phyloP scores from a whole-genome alignment of 192 early-diverging fungal genomes.

The Entophlyctis luteolus region DNA sequence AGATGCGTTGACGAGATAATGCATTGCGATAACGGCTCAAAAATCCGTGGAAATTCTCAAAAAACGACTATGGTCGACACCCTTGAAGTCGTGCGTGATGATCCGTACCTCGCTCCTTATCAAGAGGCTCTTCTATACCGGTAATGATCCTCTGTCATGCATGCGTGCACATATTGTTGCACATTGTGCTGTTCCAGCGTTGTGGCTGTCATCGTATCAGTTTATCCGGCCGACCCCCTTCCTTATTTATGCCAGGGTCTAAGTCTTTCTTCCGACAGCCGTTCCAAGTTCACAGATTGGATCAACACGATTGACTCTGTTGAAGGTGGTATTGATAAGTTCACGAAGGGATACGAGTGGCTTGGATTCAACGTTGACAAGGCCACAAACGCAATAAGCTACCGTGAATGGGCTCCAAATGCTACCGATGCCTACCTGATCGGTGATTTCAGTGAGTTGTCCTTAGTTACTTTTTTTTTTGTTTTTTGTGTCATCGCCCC shows the following conservation, averaged over 20 bases:
- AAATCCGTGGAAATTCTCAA: background rate
- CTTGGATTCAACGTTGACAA: slow-evolving; percentile 75
- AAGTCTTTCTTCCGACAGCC: background rate
- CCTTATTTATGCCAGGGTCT: background rate
- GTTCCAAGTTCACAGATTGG: slow-evolving; percentile 59
- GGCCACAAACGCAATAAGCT: slow-evolving; percentile 56
- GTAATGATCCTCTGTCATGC: slow-evolving; percentile 34
- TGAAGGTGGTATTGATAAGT: slow-evolving; percentile 81
- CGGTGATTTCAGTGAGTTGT: slow-evolving; percentile 85
- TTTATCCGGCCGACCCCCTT: too few relatives aligned
- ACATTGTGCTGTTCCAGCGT: too few relatives aligned
- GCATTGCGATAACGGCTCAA: background rate
- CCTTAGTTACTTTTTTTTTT: background rate
- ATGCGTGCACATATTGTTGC: too few relatives aligned
- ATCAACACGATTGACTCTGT: slow-evolving; percentile 59
- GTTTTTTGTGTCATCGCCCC: too few relatives aligned
- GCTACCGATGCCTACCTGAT: slow-evolving; percentile 72
- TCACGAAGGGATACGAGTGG: slow-evolving; percentile 73
- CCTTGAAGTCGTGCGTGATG: slow-evolving; percentile 54
- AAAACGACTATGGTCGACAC: background rate
- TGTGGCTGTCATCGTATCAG: too few relatives aligned
- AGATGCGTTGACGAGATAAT: background rate
- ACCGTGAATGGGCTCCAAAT: slow-evolving; percentile 95
- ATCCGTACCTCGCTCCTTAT: slow-evolving; percentile 79
- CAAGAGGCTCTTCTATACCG: slow-evolving; percentile 55